phyloP scores from a whole-genome alignment of 1,284 basidiomycete species.

The Coriolopsis trogii region DNA sequence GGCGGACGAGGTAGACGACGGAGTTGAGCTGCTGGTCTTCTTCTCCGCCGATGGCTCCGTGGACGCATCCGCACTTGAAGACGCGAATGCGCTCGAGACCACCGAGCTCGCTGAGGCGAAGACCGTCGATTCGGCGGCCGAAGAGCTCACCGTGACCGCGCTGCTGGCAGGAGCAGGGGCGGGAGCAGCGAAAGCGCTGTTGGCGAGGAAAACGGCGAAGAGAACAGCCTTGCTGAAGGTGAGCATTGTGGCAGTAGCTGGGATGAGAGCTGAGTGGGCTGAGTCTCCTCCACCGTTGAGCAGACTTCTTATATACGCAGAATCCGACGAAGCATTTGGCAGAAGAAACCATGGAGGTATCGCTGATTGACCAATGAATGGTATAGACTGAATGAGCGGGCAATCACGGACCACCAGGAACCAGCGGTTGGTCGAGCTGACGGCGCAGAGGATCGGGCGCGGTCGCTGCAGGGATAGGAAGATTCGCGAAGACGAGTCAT shows the following conservation, averaged over 20 bases:
- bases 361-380: neutral
- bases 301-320: conserved; percentile 13
- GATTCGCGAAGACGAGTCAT: conserved; percentile 6
- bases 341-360: neutral
- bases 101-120: conserved; percentile 12
- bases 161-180: conserved; percentile 10
- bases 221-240: conserved; percentile 24
- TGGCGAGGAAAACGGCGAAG: conserved; percentile 24
- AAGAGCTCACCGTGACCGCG: conserved; percentile 5
- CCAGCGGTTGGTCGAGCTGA: too few species aligned
- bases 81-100: conserved; percentile 12
- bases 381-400: conserved; percentile 12
- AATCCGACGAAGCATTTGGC: neutral
- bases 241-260: conserved; percentile 21
- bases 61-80: too few species aligned
- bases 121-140: conserved; percentile 2
- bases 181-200: conserved; percentile 18
- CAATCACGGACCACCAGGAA: conserved; percentile 10
- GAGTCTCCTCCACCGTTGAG: neutral
- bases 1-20: conserved; percentile 12
- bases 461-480: neutral
- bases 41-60: too few species aligned
- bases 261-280: conserved; percentile 23
- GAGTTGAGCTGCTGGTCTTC: conserved; percentile 1
- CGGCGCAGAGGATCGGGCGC: too few species aligned